phyloP scores from a whole-genome alignment of 1,139 yeast species.

The Hemisphaericaspora xylofermentans region DNA sequence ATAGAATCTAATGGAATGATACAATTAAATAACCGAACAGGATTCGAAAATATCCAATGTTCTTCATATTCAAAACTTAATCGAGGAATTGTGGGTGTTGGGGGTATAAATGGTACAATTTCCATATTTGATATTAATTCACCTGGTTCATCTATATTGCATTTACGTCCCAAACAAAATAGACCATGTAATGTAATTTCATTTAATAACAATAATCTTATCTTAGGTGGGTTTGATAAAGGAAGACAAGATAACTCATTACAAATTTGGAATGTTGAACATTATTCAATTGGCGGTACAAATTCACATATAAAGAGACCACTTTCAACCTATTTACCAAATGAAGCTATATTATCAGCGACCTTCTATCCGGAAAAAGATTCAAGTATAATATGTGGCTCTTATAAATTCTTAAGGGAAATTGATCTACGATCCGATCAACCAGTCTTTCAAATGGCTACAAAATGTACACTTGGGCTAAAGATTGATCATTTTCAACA shows the following conservation, averaged over 20 bases:
- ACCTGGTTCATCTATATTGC: conserved; percentile 37
- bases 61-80: conserved; percentile 59
- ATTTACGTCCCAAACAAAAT: conserved; percentile 62
- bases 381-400: conserved; percentile 63
- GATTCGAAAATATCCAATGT: conserved; percentile 73
- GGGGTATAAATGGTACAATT: conserved; percentile 70
- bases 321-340: conserved; percentile 59
- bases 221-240: conserved; percentile 81
- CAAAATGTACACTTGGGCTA: conserved; percentile 70
- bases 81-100: conserved; percentile 67
- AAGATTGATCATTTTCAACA: conserved; percentile 65
- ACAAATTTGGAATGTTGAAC: conserved; percentile 79
- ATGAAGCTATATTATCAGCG: conserved; percentile 72
- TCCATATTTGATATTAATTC: conserved; percentile 59
- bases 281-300: conserved; percentile 42
- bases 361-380: conserved; percentile 65
- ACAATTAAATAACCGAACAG: conserved; percentile 54
- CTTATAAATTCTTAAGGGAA: conserved; percentile 75
- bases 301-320: conserved; percentile 55
- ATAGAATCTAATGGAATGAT: conserved; percentile 39
- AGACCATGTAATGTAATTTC: conserved; percentile 77
- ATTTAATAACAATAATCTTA: conserved; percentile 60
- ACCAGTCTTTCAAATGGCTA: conserved; percentile 73
- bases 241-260: conserved; percentile 76
- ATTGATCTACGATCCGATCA: conserved; percentile 71